Evolutionary conservation across 1,139 yeast species (phyloP).

Genomic region (Debaryomyces singareniensis): DNA sequence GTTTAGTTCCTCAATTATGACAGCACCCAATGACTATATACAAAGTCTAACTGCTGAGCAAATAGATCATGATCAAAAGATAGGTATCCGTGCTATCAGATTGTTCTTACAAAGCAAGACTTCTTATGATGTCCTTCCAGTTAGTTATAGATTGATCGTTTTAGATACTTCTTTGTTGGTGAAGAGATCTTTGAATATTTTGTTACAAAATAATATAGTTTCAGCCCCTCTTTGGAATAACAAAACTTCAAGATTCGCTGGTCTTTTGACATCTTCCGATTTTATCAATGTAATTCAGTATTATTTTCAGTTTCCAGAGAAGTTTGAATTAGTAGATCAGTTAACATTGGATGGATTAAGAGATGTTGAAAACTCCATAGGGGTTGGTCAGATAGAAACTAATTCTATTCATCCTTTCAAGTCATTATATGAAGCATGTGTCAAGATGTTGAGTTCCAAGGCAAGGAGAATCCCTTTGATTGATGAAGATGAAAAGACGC

Average conservation of each 20-base stretch:
- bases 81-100: slow-evolving; percentile 73
- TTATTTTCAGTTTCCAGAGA: slow-evolving; percentile 86
- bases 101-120: slow-evolving; percentile 83
- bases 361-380: slow-evolving; percentile 82
- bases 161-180: slow-evolving; percentile 88
- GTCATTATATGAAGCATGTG: slow-evolving; percentile 89
- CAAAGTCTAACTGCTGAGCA: slow-evolving; percentile 37
- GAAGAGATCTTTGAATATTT: slow-evolving; percentile 82
- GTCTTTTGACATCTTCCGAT: slow-evolving; percentile 85
- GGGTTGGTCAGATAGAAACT: slow-evolving; percentile 85
- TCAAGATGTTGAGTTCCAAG: slow-evolving; percentile 80
- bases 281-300: slow-evolving; percentile 94
- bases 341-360: slow-evolving; percentile 78
- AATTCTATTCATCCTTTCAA: slow-evolving; percentile 88
- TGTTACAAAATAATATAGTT: slow-evolving; percentile 89
- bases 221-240: slow-evolving; percentile 98
- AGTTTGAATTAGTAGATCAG: slow-evolving; percentile 83
- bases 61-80: slow-evolving; percentile 52
- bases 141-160: slow-evolving; percentile 86
- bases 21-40: slow-evolving; percentile 41
- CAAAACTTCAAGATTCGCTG: slow-evolving; percentile 84
- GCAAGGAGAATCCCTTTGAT: slow-evolving; percentile 93
- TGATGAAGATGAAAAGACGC: slow-evolving; percentile 89
- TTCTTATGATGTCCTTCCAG: slow-evolving; percentile 95
- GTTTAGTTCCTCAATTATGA: slow-evolving; percentile 5